Conservation (phyloP, 2,329 filamentous ascomycete species). For the Hymenoscyphus fraxineus region DNA sequence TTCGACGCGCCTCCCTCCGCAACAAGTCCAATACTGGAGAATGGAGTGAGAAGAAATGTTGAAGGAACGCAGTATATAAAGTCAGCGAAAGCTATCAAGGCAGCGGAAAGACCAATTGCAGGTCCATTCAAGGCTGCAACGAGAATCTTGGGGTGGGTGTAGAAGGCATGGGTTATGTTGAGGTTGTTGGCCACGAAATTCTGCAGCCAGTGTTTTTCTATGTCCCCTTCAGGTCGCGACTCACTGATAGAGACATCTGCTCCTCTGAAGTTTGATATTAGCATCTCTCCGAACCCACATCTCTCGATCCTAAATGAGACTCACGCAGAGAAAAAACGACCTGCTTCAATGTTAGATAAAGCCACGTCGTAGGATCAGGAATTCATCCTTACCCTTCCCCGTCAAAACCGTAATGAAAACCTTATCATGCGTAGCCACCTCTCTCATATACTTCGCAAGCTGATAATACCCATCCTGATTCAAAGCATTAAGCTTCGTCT, state of each 20-base stretch:
- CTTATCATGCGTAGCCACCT: constrained; percentile 75
- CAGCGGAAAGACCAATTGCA: constrained; percentile 81
- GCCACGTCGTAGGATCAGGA: background rate
- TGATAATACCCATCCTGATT: constrained; percentile 70
- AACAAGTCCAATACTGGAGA: constrained; percentile 84
- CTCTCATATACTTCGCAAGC: constrained; percentile 67
- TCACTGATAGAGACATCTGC: constrained; percentile 67
- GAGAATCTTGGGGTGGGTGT: constrained; percentile 90
- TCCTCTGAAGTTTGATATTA: constrained; percentile 50
- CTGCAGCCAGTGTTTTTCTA: constrained; percentile 56
- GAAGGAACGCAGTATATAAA: constrained; percentile 85
- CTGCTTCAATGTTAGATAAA: constrained; percentile 12
- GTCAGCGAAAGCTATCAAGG: constrained; percentile 77
- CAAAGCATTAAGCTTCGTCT: constrained; percentile 84
- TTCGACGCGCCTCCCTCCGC: constrained; percentile 79
- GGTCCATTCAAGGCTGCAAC: constrained; percentile 90
- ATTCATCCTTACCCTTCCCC: constrained; percentile 57
- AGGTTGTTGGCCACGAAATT: constrained; percentile 82
- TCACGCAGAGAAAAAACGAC: constrained; percentile 82
- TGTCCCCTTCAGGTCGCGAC: constrained; percentile 39
- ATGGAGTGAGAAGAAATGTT: constrained; percentile 85
- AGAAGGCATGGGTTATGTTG: constrained; percentile 84
- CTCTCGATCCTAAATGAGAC: constrained; percentile 25
- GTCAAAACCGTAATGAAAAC: constrained; percentile 82
- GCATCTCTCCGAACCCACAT: background rate